These are phyloP conservation scores for Gloeophyllum trabeum DNA, from an alignment of 768 basidiomycete genomes.

Conservation along the genomic window DNA sequence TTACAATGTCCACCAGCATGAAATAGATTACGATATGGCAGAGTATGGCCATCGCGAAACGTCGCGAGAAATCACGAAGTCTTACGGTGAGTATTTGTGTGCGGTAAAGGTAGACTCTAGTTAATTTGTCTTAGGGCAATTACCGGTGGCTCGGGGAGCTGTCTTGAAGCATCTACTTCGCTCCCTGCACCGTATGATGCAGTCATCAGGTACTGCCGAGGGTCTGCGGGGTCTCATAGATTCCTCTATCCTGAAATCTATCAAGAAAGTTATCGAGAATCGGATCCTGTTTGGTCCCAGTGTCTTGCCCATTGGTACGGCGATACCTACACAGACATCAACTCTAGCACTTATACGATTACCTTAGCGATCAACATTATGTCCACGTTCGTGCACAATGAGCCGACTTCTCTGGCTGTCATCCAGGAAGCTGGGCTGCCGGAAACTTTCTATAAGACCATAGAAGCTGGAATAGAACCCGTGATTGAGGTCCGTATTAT, in stretches of 20 bases:
- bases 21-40: slow-evolving; percentile 55
- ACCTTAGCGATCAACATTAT: slow-evolving; percentile 80
- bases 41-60: slow-evolving; percentile 35
- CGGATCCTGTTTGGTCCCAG: slow-evolving; percentile 78
- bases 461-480: slow-evolving; percentile 78
- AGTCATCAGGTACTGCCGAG: slow-evolving; percentile 87
- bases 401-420: slow-evolving; percentile 86
- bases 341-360: slow-evolving; percentile 3
- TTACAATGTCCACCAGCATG: slow-evolving; percentile 40
- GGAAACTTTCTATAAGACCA: slow-evolving; percentile 75
- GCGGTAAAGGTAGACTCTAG: background rate
- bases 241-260: slow-evolving; percentile 68
- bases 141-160: slow-evolving; percentile 64
- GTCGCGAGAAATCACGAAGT: slow-evolving; percentile 33
- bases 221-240: slow-evolving; percentile 92
- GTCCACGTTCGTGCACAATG: slow-evolving; percentile 96
- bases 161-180: slow-evolving; percentile 87
- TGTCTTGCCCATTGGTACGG: slow-evolving; percentile 72
- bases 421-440: slow-evolving; percentile 91
- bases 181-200: slow-evolving; percentile 96
- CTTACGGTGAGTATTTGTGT: slow-evolving; percentile 31
- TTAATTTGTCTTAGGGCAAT: slow-evolving; percentile 34
- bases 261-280: slow-evolving; percentile 82
- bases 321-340: slow-evolving; percentile 1
- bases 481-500: slow-evolving; percentile 61